A percentile compares a stretch with the other conserved stretches of the same genome.
Evolutionary conservation across 768 basidiomycete species (phyloP).

Genomic region (Naematelia encephala): DNA sequence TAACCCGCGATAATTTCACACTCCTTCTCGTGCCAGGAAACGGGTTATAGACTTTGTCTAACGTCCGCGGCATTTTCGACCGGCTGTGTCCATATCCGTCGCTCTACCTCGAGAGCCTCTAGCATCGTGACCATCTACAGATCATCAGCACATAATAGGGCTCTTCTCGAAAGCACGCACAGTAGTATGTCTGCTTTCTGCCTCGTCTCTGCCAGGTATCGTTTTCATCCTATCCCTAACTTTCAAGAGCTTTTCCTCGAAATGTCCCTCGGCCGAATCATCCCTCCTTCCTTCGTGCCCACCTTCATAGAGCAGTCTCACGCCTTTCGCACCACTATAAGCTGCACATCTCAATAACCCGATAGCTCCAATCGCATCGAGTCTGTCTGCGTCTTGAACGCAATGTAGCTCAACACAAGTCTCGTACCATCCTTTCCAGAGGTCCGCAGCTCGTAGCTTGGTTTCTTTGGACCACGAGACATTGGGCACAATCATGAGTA

Average conservation of each 20-base stretch:
- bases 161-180: slow-evolving; percentile 53
- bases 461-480: slow-evolving; percentile 82
- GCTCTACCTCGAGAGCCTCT: slow-evolving; percentile 5
- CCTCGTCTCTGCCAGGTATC: slow-evolving; percentile 63
- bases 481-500: slow-evolving; percentile 61
- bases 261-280: slow-evolving; percentile 67
- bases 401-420: slow-evolving; percentile 73
- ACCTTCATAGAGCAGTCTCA: slow-evolving; percentile 56
- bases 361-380: slow-evolving; percentile 78
- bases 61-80: not conserved
- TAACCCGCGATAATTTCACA: not conserved
- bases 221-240: slow-evolving; percentile 76
- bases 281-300: slow-evolving; percentile 54
- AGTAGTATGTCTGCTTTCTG: slow-evolving; percentile 66
- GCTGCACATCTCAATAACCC: slow-evolving; percentile 71
- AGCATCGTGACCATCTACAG: slow-evolving; percentile 6
- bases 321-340: slow-evolving; percentile 42
- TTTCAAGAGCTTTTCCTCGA: slow-evolving; percentile 77
- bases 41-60: not conserved
- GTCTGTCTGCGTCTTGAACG: slow-evolving; percentile 73
- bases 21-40: not conserved
- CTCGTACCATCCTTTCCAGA: slow-evolving; percentile 66
- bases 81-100: not conserved
- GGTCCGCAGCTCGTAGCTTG: slow-evolving; percentile 58
- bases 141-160: not conserved